These are phyloP conservation scores for Coniosporium tulheliwenetii DNA, from an alignment of 2,329 filamentous ascomycete genomes.

Conservation along the genomic window DNA sequence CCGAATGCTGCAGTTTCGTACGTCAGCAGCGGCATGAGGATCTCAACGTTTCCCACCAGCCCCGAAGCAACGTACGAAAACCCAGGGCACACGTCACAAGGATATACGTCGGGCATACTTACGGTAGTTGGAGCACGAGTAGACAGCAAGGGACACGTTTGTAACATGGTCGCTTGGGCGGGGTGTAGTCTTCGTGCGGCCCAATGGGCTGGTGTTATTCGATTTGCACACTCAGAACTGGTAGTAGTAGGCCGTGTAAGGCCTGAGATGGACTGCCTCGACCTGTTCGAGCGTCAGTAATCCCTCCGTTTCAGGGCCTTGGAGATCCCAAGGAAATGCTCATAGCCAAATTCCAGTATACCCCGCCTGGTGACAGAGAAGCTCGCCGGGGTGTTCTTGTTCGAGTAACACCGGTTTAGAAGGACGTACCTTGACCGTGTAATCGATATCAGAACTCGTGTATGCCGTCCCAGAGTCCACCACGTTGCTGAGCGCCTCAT, in stretches of 20 bases:
- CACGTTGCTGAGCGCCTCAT: conserved; percentile 29
- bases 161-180: conserved; percentile 37
- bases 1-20: conserved; percentile 18
- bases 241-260: conserved; percentile 54
- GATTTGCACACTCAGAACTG: conserved; percentile 55
- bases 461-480: conserved; percentile 45
- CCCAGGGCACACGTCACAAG: no score
- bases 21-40: conserved; percentile 15
- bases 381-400: not conserved
- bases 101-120: conserved; percentile 8
- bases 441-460: conserved; percentile 61
- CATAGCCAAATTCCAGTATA: not conserved
- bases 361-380: no score
- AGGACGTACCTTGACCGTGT: conserved; percentile 47
- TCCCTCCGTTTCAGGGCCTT: no score
- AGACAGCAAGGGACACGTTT: conserved; percentile 48
- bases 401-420: not conserved
- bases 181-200: conserved; percentile 56
- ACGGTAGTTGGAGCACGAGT: conserved; percentile 56
- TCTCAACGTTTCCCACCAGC: no score
- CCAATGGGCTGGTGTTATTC: conserved; percentile 43
- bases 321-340: no score
- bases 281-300: conserved; percentile 28
- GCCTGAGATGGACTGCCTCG: conserved; percentile 45
- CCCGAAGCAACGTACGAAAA: no score